Evolutionary conservation across 2,329 filamentous ascomycete genomes (phyloP).

Genomic region (Xylariomycetidae sp.): DNA sequence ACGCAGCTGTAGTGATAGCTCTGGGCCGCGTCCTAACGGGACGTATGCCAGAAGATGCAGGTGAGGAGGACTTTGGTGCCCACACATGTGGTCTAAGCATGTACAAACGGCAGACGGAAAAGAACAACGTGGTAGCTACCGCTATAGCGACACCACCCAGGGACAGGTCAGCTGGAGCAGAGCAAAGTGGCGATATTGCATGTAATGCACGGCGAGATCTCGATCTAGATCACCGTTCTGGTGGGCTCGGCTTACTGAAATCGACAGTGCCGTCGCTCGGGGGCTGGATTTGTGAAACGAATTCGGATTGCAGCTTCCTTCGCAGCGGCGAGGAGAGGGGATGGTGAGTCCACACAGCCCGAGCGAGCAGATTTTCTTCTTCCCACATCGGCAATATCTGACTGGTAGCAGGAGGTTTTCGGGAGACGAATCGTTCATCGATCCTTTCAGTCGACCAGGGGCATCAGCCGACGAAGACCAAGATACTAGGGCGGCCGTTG

Average conservation of each 20-base stretch:
- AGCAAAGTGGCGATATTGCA: slow-evolving; percentile 2
- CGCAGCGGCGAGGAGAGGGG: slow-evolving; percentile 77
- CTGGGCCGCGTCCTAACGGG: slow-evolving; percentile 81
- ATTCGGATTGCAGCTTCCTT: slow-evolving; percentile 84
- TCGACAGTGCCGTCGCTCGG: too few species aligned
- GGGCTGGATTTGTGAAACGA: slow-evolving; percentile 73
- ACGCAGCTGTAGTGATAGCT: slow-evolving; percentile 86
- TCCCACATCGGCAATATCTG: too few species aligned
- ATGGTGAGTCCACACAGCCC: slow-evolving; percentile 75
- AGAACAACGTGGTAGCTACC: too few species aligned
- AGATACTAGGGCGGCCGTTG: slow-evolving; percentile 19
- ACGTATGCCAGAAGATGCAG: slow-evolving; percentile 63
- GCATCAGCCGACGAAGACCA: slow-evolving; percentile 13
- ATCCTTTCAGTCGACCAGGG: too few species aligned
- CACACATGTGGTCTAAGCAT: slow-evolving; percentile 78
- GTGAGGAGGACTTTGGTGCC: slow-evolving; percentile 75
- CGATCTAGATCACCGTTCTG: too few species aligned
- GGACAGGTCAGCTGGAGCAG: slow-evolving; percentile 3
- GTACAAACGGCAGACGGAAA: slow-evolving; percentile 43
- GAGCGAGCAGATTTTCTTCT: too few species aligned
- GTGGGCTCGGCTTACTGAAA: too few species aligned
- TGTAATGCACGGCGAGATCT: slow-evolving; percentile 7
- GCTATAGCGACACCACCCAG: slow-evolving; percentile 4
- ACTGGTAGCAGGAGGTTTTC: slow-evolving; percentile 31
- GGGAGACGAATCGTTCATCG: slow-evolving; percentile 35